Conservation (phyloP, 495 filamentous ascomycete genomes). For the Neurospora sp. region DNA sequence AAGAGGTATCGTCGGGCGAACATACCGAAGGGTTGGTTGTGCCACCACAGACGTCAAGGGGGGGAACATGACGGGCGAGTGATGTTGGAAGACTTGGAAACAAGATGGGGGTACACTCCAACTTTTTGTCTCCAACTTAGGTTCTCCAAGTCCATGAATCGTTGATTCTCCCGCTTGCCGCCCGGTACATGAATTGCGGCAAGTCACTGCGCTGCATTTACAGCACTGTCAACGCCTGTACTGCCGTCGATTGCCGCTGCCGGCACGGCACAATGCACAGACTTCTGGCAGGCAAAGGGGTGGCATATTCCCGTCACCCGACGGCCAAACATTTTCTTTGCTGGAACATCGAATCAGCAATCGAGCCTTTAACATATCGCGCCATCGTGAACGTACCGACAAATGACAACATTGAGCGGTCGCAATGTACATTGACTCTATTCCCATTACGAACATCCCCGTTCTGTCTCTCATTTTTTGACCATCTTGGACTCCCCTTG, state of each 20-base stretch:
- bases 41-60: background rate
- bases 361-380: background rate
- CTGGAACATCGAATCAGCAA: background rate
- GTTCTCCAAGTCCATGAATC: background rate
- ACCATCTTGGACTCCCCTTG: too few relatives aligned
- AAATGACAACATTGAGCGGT: too few relatives aligned
- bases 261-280: background rate
- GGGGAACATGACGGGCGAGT: background rate
- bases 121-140: background rate
- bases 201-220: background rate
- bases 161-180: background rate
- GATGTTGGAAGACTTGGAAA: background rate
- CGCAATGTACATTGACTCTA: too few relatives aligned
- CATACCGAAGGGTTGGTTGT: background rate
- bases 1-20: background rate
- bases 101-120: background rate
- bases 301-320: background rate
- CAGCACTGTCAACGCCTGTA: background rate
- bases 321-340: background rate
- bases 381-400: too few relatives aligned
- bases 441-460: too few relatives aligned
- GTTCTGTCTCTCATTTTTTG: too few relatives aligned
- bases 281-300: background rate
- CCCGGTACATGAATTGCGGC: background rate
- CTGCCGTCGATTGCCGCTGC: background rate